Evolutionary conservation across 1,139 yeast genomes (phyloP).

Genomic region (Arxiozyma slooffiae): DNA sequence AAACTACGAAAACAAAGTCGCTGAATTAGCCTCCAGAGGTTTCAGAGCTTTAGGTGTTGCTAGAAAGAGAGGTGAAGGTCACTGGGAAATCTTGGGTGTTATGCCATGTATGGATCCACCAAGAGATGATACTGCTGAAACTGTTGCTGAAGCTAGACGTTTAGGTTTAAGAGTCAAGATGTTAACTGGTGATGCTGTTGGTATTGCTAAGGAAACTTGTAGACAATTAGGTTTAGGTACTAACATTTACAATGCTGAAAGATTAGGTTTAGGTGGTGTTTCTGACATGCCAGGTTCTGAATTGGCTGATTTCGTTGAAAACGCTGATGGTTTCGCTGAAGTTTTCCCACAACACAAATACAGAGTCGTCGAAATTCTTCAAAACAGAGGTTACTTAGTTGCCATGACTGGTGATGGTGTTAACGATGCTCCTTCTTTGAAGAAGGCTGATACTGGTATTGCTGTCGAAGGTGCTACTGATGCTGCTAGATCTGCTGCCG

Average conservation of each 20-base stretch:
- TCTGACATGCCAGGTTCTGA: slow-evolving; percentile 96
- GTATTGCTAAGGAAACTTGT: slow-evolving; percentile 97
- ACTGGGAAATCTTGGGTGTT: slow-evolving; percentile 96
- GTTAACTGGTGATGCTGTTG: slow-evolving; percentile 99
- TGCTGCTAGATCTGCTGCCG: slow-evolving; percentile 93
- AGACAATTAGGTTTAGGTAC: slow-evolving; percentile 96
- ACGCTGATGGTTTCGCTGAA: slow-evolving; percentile 94
- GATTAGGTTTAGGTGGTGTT: slow-evolving; percentile 93
- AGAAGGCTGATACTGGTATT: slow-evolving; percentile 93
- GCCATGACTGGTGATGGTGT: slow-evolving; percentile 98
- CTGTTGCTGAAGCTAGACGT: slow-evolving; percentile 85
- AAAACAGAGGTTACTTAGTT: slow-evolving; percentile 79
- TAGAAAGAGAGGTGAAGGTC: slow-evolving; percentile 98
- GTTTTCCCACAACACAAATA: slow-evolving; percentile 94
- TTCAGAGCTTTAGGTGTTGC: slow-evolving; percentile 98
- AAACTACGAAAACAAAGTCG: slow-evolving; percentile 92
- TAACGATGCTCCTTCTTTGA: slow-evolving; percentile 88
- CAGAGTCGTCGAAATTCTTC: slow-evolving; percentile 82
- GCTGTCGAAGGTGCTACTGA: slow-evolving; percentile 95
- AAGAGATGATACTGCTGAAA: slow-evolving; percentile 95
- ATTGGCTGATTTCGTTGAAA: slow-evolving; percentile 90
- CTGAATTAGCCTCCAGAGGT: slow-evolving; percentile 97
- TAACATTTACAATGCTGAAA: slow-evolving; percentile 94
- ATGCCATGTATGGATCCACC: slow-evolving; percentile 99
- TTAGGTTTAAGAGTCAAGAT: slow-evolving; percentile 94